phyloP scores from a whole-genome alignment of 805 yeast genomes.

The Candida coquimbonensis region DNA sequence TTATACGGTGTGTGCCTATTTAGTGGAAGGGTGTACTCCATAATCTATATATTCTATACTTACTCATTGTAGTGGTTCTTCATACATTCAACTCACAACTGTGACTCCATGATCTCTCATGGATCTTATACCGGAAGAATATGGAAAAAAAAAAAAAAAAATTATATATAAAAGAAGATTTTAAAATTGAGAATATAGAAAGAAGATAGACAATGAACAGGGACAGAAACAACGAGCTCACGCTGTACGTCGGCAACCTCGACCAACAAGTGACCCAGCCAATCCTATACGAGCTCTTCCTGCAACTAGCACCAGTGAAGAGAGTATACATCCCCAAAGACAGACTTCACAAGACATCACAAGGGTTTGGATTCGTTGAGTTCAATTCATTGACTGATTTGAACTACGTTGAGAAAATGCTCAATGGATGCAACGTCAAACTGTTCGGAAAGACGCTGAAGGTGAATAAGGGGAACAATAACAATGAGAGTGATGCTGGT shows the following conservation, averaged over 20 bases:
- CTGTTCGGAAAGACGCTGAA: slow-evolving; percentile 34
- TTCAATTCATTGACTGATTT: slow-evolving; percentile 54
- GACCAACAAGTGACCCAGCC: slow-evolving; percentile 69
- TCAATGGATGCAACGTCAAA: slow-evolving; percentile 47
- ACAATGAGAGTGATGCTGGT: slow-evolving; percentile 15
- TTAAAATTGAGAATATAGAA: too few relatives aligned
- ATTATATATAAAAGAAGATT: too few relatives aligned
- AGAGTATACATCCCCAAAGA: slow-evolving; percentile 75
- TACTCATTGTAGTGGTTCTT: too few relatives aligned
- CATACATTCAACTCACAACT: too few relatives aligned
- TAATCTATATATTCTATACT: background rate
- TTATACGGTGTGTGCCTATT: too few relatives aligned
- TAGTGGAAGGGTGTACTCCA: too few relatives aligned
- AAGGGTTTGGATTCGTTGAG: slow-evolving; percentile 87
- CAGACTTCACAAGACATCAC: slow-evolving; percentile 59
- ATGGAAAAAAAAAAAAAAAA: too few relatives aligned
- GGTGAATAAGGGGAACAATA: slow-evolving; percentile 38
- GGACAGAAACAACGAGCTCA: slow-evolving; percentile 52
- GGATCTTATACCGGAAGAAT: too few relatives aligned
- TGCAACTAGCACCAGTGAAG: slow-evolving; percentile 77
- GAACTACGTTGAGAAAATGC: slow-evolving; percentile 56
- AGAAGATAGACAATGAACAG: too few relatives aligned
- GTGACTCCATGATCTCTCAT: background rate
- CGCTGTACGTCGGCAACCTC: slow-evolving; percentile 77
- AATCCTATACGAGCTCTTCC: slow-evolving; percentile 70